These are phyloP conservation scores for Aureobasidium sp. DNA, from an alignment of 2,329 filamentous ascomycete species.

Conservation along the genomic window DNA sequence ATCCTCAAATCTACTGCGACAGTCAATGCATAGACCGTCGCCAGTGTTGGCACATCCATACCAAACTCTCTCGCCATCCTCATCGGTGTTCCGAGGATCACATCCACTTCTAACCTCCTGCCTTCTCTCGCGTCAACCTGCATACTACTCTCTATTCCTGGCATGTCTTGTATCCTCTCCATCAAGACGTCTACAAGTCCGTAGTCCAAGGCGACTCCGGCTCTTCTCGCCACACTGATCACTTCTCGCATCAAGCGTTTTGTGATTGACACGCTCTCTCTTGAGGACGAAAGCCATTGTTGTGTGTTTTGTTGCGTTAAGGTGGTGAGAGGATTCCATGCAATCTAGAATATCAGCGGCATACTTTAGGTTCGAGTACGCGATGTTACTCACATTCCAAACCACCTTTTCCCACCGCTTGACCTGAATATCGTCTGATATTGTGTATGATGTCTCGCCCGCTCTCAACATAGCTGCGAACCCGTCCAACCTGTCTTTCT, in stretches of 20 bases:
- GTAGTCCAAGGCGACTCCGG: conserved; percentile 31
- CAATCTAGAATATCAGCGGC: conserved; percentile 26
- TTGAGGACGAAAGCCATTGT: conserved; percentile 34
- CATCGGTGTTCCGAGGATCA: conserved; percentile 38
- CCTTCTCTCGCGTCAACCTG: conserved; percentile 36
- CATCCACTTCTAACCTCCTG: conserved; percentile 38
- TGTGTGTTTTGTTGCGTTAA: conserved; percentile 37
- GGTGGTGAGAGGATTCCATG: conserved; percentile 51
- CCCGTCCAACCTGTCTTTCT: conserved; percentile 30
- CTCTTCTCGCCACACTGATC: conserved; percentile 32
- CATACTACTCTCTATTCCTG: conserved; percentile 38
- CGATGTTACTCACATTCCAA: conserved; percentile 36
- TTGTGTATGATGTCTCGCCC: conserved; percentile 39
- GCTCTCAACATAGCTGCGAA: conserved; percentile 38
- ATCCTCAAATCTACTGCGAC: conserved; percentile 23
- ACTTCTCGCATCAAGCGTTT: conserved; percentile 37
- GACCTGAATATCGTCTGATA: conserved; percentile 47
- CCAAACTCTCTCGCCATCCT: conserved; percentile 33
- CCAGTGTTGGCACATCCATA: conserved; percentile 33
- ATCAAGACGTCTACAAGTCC: conserved; percentile 33
- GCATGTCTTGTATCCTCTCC: conserved; percentile 32
- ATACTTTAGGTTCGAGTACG: neutral
- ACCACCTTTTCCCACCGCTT: conserved; percentile 55
- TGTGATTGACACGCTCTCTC: conserved; percentile 32
- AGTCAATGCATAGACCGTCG: conserved; percentile 30